These are phyloP conservation scores for Hypsizygus marmoreus DNA, from an alignment of 768 basidiomycete species.

Conservation along the genomic window DNA sequence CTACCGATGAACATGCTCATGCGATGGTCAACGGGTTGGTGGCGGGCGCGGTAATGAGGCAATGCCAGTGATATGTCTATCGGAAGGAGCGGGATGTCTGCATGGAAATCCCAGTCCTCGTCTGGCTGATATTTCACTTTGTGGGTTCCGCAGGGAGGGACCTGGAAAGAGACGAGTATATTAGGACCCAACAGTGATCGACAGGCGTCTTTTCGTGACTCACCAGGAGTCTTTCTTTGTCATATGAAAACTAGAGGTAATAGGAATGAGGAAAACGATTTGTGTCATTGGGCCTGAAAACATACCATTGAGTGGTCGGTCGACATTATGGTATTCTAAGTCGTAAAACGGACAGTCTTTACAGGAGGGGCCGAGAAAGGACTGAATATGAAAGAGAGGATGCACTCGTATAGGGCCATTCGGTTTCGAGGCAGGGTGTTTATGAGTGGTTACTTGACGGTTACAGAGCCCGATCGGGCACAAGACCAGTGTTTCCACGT, in stretches of 20 bases:
- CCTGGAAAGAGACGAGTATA: conserved; percentile 14
- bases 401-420: conserved; percentile 8
- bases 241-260: conserved; percentile 13
- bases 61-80: conserved; percentile 70
- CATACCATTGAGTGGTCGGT: conserved; percentile 41
- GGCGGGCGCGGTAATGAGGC: conserved; percentile 77
- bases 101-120: conserved; percentile 66
- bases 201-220: conserved; percentile 3
- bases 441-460: conserved; percentile 13
- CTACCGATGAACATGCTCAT: conserved; percentile 68
- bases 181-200: conserved; percentile 4
- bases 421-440: conserved; percentile 12
- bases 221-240: conserved; percentile 19
- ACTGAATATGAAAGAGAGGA: conserved; percentile 12
- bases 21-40: conserved; percentile 72
- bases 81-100: conserved; percentile 52
- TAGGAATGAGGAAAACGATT: conserved; percentile 13
- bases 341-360: conserved; percentile 6
- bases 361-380: no score
- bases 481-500: conserved; percentile 31
- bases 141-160: conserved; percentile 49
- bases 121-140: conserved; percentile 65
- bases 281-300: conserved; percentile 1
- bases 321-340: conserved; percentile 26
- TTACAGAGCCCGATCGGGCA: conserved; percentile 26